These are phyloP conservation scores for Trichoderma sp. DNA, from an alignment of 2,329 filamentous ascomycete genomes.

Conservation along the genomic window DNA sequence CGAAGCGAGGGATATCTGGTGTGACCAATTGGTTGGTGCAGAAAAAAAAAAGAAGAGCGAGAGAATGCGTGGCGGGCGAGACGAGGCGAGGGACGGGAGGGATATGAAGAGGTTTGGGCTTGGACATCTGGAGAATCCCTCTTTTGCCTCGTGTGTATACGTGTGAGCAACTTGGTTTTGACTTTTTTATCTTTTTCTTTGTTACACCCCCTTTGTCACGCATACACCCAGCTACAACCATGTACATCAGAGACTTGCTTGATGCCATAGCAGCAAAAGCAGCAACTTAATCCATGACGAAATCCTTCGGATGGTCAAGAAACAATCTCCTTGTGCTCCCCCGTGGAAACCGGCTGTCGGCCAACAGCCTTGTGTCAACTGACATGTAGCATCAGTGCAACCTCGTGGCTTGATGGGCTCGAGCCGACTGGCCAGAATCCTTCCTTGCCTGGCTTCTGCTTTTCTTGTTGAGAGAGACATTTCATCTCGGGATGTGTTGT, in stretches of 20 bases:
- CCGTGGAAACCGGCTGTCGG: background rate
- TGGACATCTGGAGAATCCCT: conserved; percentile 1
- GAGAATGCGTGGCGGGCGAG: background rate
- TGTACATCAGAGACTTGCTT: conserved; percentile 34
- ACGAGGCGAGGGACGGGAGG: background rate
- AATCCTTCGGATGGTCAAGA: conserved; percentile 16
- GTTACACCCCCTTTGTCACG: conserved; percentile 10
- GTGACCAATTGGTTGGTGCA: conserved; percentile 1
- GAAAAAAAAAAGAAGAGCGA: background rate
- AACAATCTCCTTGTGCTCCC: too few relatives aligned
- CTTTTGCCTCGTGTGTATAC: conserved; percentile 13
- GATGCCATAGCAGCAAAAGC: conserved; percentile 10
- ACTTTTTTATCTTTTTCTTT: conserved; percentile 15
- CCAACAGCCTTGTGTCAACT: background rate
- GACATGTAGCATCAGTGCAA: conserved; percentile 1
- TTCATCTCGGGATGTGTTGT: background rate
- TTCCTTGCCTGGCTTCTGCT: background rate
- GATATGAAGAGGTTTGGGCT: conserved; percentile 6
- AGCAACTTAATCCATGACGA: conserved; percentile 16
- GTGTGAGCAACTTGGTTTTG: conserved; percentile 27
- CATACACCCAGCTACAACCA: conserved; percentile 24
- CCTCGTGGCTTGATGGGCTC: background rate
- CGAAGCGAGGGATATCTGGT: conserved; percentile 4
- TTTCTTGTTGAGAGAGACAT: background rate
- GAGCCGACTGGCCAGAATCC: background rate